Evolutionary conservation across 768 basidiomycete species (phyloP), one percentile per base, ranked within the genome.

Genomic region (Podaxis sp.): DNA sequence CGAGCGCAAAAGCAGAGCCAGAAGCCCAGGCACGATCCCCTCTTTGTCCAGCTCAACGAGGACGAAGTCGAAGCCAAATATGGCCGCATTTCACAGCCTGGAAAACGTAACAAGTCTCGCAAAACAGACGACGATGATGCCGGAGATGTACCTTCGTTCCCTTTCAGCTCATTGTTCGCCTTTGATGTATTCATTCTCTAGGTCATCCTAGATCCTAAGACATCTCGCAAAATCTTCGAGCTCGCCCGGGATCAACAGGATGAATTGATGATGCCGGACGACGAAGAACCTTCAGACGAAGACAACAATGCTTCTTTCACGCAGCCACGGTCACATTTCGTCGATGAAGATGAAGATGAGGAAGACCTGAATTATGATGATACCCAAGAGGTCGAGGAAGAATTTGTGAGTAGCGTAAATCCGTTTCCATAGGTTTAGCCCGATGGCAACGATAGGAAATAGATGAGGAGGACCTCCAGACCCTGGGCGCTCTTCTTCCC

Each of bases 161-260:
- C 51, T 53, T 63, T 51, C 62, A 62, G 37, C 15, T 44, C n/a
- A 46, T 46, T 28, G 41, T 50, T 48, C 46, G 38, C 41, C 56
- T 66, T 50, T 68, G 53, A 56, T 62, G 37, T 58, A 7, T 64
- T 41, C 65, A 44, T 58, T 37, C 24, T 28, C 49, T 65, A 96
- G 93, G 80, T 77, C 49, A 85, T 87, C 20, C 73, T 95, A 64
- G 92, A 95, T 71, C 83, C 89, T 2, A 93, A 90, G 75, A 90
- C 88, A 5, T 96, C 95, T 0, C 81, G 83, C 63, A 88, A 87
- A 68, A 97, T 99, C 54, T 90, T 99, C 67, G 91, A 95, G 73
- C 85, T 99, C 60, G 96, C 96, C 15, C 83, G 85, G 71, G 89
- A 92, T 68, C 96, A 99, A 75, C 95, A 98, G 75, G 89, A 94